Evolutionary conservation across 192 early-diverging fungal species (phyloP), one percentile per base, ranked within the genome.

Genomic region (Linnemannia exigua): DNA sequence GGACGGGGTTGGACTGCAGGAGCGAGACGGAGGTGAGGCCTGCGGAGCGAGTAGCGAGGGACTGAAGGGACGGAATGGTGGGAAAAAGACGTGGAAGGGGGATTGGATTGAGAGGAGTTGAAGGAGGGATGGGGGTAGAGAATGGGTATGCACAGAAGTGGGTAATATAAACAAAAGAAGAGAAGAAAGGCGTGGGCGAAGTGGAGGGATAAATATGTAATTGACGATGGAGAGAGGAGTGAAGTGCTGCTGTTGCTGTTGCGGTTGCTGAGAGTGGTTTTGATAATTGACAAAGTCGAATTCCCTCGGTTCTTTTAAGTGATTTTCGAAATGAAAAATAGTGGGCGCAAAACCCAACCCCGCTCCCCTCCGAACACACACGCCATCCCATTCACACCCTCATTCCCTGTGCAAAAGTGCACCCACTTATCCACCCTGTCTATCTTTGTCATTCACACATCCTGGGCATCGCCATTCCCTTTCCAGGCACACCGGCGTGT

Each of bases 61-160:
- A 76, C 25, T 82, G 81, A 74, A 67, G 19, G 72, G 76, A 71
- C 41, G 72, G 67, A 70, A 72, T 41, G 76, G 47, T 79, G 69
- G 16, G 71, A 44, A 58, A n/a, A 6, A 52, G 33, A 28, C 3
- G 67, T n/a, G 6, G 37, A 25, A 33, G 37, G 52, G 28, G 28
- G 35, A 46, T 51, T 44, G 54, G 15, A 22, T 37, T 20, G 11
- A 22, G 17, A 47, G 16, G 75, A 50, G 31, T 11, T 48, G 58
- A 38, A 54, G 72, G 36, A 47, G 72, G 20, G 50, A 2, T 8
- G 78, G 12, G 44, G 31, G 70, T 38, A 31, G 6, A 31, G 20
- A 20, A 25, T 31, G 70, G 41, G 37, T 19, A 72, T 31, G 70
- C 37, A 50, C 11, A 71, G 37, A 22, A 3, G 12, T 19, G 19